These are phyloP conservation scores for Moniliophthora roreri DNA, from an alignment of 1,284 basidiomycete genomes.

Conservation along the genomic window DNA sequence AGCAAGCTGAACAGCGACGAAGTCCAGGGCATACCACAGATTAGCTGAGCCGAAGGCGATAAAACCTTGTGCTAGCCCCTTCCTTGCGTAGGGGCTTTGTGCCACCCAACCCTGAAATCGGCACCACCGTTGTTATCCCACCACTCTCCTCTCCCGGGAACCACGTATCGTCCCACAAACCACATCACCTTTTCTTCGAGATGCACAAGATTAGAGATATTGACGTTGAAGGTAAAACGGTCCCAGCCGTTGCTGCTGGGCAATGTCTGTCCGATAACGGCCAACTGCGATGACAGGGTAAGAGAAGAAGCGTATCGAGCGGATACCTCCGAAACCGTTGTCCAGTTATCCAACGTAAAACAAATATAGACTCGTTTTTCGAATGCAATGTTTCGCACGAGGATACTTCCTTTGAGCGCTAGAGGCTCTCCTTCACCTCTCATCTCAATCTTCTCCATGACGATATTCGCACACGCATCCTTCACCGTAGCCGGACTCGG, in stretches of 20 bases:
- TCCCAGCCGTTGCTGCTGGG: conserved; percentile 42
- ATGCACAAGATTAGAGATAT: conserved; percentile 72
- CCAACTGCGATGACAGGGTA: not conserved
- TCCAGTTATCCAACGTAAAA: conserved; percentile 94
- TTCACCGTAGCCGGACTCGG: conserved; percentile 23
- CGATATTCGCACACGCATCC: conserved; percentile 27
- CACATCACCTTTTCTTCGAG: conserved; percentile 44
- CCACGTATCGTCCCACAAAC: conserved; percentile 23
- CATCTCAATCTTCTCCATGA: conserved; percentile 1
- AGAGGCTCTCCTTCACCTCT: conserved; percentile 12
- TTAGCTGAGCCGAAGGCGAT: no score
- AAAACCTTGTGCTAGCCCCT: no score
- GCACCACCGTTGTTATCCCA: conserved; percentile 89
- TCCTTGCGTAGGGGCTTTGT: no score
- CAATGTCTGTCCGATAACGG: conserved; percentile 26
- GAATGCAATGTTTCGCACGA: conserved; percentile 85
- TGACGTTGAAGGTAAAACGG: conserved; percentile 62
- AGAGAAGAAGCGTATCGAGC: conserved; percentile 63
- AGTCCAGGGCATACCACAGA: no score
- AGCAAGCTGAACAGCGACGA: no score
- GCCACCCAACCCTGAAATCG: conserved; percentile 70
- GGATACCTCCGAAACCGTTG: conserved; percentile 88
- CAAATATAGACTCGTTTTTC: conserved; percentile 86
- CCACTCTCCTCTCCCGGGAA: conserved; percentile 45
- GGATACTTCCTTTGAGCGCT: conserved; percentile 55